Percentiles rank a stretch among this genome's conserved stretches.
Conservation (phyloP, 257 asterid species). For the Cruciata laevipes region DNA sequence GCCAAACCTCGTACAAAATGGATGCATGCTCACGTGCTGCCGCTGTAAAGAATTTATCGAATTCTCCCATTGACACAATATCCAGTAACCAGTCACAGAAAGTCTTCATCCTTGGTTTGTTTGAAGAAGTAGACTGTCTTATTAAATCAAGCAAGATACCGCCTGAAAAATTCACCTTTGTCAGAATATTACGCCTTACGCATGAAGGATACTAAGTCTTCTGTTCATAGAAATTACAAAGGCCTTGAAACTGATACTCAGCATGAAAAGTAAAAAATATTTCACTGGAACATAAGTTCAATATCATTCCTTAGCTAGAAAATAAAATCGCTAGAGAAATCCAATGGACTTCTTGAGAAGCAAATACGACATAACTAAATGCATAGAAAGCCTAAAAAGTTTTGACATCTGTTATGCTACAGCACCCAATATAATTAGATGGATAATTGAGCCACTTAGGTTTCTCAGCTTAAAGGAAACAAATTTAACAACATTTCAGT, state of each 20-base stretch:
- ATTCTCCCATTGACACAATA: conserved; percentile 41
- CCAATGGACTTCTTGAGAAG: neutral
- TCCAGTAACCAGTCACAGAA: conserved; percentile 54
- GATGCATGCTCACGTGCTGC: conserved; percentile 56
- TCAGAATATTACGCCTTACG: neutral
- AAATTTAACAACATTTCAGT: neutral
- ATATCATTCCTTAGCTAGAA: neutral
- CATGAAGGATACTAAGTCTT: neutral
- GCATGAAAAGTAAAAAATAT: neutral
- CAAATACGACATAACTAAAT: neutral
- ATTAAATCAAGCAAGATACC: conserved; percentile 24
- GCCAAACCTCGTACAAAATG: conserved; percentile 53
- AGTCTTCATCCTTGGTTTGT: conserved; percentile 34
- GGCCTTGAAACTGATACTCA: no score
- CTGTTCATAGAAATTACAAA: no score
- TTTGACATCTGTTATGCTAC: neutral
- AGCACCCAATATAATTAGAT: neutral
- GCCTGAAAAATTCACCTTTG: conserved; percentile 19
- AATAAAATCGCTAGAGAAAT: neutral
- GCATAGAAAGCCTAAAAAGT: neutral
- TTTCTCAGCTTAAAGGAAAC: neutral
- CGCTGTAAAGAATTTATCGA: conserved; percentile 40
- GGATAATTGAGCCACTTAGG: neutral
- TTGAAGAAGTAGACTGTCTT: conserved; percentile 38
- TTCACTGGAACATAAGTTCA: neutral